Percentiles rank a stretch among this genome's conserved stretches.
Evolutionary conservation across 1,284 basidiomycete species (phyloP).

Genomic region (Microbotryum violaceum): DNA sequence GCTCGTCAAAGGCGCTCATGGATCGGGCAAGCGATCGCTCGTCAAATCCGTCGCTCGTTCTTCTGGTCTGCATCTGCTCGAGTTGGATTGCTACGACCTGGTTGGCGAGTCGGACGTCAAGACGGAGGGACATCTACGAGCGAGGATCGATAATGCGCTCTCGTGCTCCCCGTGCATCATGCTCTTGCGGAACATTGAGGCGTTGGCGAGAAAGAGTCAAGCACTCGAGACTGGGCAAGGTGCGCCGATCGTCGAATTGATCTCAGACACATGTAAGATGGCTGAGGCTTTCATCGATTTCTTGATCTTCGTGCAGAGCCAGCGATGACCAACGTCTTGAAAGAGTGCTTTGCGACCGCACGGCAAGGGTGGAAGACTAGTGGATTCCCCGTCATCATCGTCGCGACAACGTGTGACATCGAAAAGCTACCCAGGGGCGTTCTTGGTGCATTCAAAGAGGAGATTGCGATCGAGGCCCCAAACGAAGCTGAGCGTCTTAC

Average conservation of each 20-base stretch:
- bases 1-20: slow-evolving; percentile 64
- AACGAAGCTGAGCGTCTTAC: slow-evolving; percentile 63
- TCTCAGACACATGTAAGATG: slow-evolving; percentile 18
- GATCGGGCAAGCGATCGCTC: slow-evolving; percentile 64
- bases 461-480: slow-evolving; percentile 69
- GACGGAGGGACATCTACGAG: slow-evolving; percentile 67
- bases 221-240: slow-evolving; percentile 60
- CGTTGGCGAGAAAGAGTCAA: slow-evolving; percentile 65
- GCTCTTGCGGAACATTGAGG: slow-evolving; percentile 75
- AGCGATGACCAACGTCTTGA: slow-evolving; percentile 54
- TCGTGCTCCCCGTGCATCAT: slow-evolving; percentile 79
- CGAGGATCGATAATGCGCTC: slow-evolving; percentile 68
- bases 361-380: slow-evolving; percentile 51
- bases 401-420: slow-evolving; percentile 67
- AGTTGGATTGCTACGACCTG: slow-evolving; percentile 65
- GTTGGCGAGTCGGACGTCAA: slow-evolving; percentile 71
- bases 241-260: slow-evolving; percentile 37
- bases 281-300: background rate
- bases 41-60: slow-evolving; percentile 50
- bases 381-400: slow-evolving; percentile 60
- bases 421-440: slow-evolving; percentile 61
- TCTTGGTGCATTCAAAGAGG: slow-evolving; percentile 77
- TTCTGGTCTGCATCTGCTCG: slow-evolving; percentile 69
- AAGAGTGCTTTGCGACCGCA: slow-evolving; percentile 57
- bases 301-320: slow-evolving; percentile 48